Evolutionary conservation across 495 filamentous ascomycete genomes (phyloP).

Genomic region (Apodospora peruviana): DNA sequence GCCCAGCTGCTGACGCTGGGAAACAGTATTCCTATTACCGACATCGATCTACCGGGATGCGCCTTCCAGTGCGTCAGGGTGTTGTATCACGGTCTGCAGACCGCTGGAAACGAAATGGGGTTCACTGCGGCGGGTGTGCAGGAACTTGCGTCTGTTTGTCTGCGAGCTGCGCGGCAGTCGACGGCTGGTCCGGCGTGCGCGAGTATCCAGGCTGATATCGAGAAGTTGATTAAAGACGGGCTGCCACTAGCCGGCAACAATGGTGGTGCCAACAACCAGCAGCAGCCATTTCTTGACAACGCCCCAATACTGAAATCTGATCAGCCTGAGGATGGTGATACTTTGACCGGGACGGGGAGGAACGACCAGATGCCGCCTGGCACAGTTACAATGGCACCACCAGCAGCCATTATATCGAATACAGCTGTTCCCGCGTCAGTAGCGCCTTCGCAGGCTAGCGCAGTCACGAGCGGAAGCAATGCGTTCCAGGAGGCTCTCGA

Average conservation of each 20-base stretch:
- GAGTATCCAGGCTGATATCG: slow-evolving; percentile 39
- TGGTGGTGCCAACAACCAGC: no score
- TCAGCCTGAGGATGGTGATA: no score
- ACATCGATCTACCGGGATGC: slow-evolving; percentile 43
- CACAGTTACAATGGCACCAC: no score
- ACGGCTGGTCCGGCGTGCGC: slow-evolving; percentile 27
- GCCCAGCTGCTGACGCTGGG: slow-evolving; percentile 34
- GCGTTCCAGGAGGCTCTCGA: slow-evolving; percentile 24
- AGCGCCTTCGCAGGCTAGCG: slow-evolving; percentile 20
- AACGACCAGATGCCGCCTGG: neutral
- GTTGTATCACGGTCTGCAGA: slow-evolving; percentile 30
- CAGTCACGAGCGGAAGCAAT: slow-evolving; percentile 19
- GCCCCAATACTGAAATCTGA: no score
- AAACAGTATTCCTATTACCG: slow-evolving; percentile 35
- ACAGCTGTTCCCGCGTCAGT: neutral
- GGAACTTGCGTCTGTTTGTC: slow-evolving; percentile 23
- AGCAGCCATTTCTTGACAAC: no score
- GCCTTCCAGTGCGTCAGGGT: slow-evolving; percentile 43
- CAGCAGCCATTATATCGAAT: no score
- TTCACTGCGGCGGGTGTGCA: slow-evolving; percentile 23
- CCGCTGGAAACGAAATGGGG: slow-evolving; percentile 10
- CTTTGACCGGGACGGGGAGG: neutral
- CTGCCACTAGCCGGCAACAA: slow-evolving; percentile 8
- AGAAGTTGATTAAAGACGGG: slow-evolving; percentile 35
- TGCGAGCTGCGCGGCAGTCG: slow-evolving; percentile 20